Base-by-base conservation (phyloP, 1,284 basidiomycete species). In the Tylopilus sp. region DNA sequence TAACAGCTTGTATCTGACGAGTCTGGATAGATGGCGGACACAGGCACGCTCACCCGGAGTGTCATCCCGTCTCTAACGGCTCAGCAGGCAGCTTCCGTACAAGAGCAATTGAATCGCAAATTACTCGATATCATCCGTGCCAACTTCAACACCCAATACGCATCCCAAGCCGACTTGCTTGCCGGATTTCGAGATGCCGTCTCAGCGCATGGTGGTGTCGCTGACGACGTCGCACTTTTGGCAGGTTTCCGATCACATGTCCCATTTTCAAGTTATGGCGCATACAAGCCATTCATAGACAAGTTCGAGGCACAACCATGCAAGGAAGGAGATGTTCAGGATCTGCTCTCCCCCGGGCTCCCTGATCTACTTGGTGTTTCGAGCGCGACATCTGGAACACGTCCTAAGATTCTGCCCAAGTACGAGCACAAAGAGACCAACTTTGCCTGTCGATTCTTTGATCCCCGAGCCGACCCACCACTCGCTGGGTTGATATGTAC, bases 211-310 rank as follows among this genome's bases (percentile, higher is more conserved):
- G 57, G 47, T 24, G 39, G 49, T n/a, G 41, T 47, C 9, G 32
- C 39, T 8, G 60, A 60, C n/a, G 63, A 67, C 18, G 52, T 51
- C 19, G 47, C 38, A 6, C 15, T 70, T 16, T 18, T 70, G 29
- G 47, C 39, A 1, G 60, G 61, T 53, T 75, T 73, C 36, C 49
- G 67, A 13, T 10, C 59, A 24, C 57, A 60, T 26, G 63, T 75
- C 33, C 73, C 73, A 4, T 57, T 72, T 2, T 67, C 74, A 1
- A 33, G 49, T 32, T 74, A 74, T 24, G 64, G 58, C 9, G 26
- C 57, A 4, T 76, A 74, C 56, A 60, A 58, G 33, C 69, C 70
- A 6, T 76, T 67, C 32, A 29, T 71, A 6, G 58, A 64, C 32
- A 67, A 64, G 26, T 71, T 76, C 16, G 44, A 67, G 8, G 38